A percentile compares a stretch with the other conserved stretches of the same genome.
These are phyloP conservation scores for Pyrenula massariospora DNA, from an alignment of 495 filamentous ascomycete species.

Conservation along the genomic window DNA sequence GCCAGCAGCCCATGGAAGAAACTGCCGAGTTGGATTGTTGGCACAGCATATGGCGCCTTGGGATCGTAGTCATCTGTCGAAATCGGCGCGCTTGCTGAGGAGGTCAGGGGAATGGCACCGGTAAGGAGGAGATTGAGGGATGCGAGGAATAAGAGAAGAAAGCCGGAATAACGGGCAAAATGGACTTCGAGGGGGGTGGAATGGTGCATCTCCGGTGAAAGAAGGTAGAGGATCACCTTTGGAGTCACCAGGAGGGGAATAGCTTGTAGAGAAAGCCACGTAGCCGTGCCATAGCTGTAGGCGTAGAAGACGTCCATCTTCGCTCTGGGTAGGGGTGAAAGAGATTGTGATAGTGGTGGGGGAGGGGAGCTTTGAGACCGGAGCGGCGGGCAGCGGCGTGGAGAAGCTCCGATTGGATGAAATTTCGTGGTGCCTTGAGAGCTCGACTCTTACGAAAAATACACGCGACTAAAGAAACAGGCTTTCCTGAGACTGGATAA, in stretches of 20 bases:
- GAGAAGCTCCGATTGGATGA: background rate
- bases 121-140: constrained; percentile 56
- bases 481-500: too few species aligned
- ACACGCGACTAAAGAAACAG: too few species aligned
- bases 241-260: constrained; percentile 52
- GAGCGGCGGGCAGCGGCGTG: too few species aligned
- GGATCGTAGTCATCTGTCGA: constrained; percentile 36
- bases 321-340: too few species aligned
- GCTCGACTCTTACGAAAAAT: background rate
- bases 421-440: background rate
- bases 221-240: constrained; percentile 49
- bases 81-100: constrained; percentile 26
- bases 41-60: constrained; percentile 56
- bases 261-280: constrained; percentile 58
- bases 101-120: constrained; percentile 61
- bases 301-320: constrained; percentile 45
- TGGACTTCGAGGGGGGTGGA: constrained; percentile 55
- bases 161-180: constrained; percentile 56
- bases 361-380: background rate
- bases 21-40: constrained; percentile 53
- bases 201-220: constrained; percentile 45
- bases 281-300: constrained; percentile 54
- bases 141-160: constrained; percentile 55
- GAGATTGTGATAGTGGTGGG: too few species aligned
- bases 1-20: constrained; percentile 50